These are phyloP conservation scores for Fusarium concolor DNA, from an alignment of 2,329 filamentous ascomycete species.

Conservation along the genomic window DNA sequence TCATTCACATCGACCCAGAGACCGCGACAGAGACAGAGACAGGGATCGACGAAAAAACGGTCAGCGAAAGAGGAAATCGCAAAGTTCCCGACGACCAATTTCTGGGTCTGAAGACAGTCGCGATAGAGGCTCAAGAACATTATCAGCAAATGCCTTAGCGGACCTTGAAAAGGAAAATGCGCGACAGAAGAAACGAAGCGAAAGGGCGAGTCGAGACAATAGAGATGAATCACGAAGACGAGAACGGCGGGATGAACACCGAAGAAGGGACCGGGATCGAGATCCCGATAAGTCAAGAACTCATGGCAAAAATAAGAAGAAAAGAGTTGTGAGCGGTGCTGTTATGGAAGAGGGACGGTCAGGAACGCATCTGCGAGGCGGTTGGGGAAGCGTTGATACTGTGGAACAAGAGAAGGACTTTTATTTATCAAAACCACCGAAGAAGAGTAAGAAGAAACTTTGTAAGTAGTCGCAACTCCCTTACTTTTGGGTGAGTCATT, in stretches of 20 bases:
- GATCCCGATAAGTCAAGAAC: constrained; percentile 49
- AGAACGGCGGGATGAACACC: constrained; percentile 40
- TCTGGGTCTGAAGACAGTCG: constrained; percentile 52
- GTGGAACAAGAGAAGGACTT: constrained; percentile 61
- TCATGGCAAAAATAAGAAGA: constrained; percentile 60
- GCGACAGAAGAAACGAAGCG: constrained; percentile 55
- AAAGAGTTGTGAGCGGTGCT: constrained; percentile 76
- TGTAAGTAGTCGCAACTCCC: constrained; percentile 57
- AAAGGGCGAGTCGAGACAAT: constrained; percentile 26
- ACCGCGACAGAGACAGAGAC: constrained; percentile 44
- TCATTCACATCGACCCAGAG: constrained; percentile 40
- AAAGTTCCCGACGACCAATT: constrained; percentile 47
- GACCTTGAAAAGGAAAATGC: constrained; percentile 72
- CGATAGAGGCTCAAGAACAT: constrained; percentile 45
- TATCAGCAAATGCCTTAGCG: constrained; percentile 70
- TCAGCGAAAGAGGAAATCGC: constrained; percentile 53
- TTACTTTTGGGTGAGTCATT: constrained; percentile 9
- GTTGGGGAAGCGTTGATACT: constrained; percentile 56
- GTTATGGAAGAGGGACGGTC: constrained; percentile 74
- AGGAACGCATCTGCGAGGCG: constrained; percentile 57
- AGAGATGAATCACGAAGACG: constrained; percentile 50
- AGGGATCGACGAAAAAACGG: constrained; percentile 46
- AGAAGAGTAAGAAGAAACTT: constrained; percentile 69
- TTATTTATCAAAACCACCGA: constrained; percentile 57
- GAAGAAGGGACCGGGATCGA: constrained; percentile 38